phyloP scores from a whole-genome alignment of 2,329 filamentous ascomycete species.

The Cytospora chrysosperma region DNA sequence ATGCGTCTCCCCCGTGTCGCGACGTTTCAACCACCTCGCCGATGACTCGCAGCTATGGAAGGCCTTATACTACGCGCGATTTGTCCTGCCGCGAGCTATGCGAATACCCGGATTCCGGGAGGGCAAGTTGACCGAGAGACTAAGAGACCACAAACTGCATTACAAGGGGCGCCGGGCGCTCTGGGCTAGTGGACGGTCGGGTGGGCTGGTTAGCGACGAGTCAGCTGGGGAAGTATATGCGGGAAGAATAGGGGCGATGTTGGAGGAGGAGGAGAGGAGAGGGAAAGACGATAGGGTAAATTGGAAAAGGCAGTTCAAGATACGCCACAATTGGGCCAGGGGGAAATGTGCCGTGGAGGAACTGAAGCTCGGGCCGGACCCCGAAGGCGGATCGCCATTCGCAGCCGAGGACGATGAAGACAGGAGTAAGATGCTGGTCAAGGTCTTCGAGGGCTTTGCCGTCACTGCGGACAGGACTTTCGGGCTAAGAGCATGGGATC shows the following conservation, averaged over 20 bases:
- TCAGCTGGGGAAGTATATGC: background rate
- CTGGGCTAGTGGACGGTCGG: constrained; percentile 47
- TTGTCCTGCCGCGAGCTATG: constrained; percentile 77
- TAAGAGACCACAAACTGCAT: constrained; percentile 40
- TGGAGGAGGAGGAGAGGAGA: constrained; percentile 47
- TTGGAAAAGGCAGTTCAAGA: constrained; percentile 87
- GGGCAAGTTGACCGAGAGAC: constrained; percentile 31
- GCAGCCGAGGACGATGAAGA: constrained; percentile 20
- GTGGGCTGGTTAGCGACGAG: constrained; percentile 36
- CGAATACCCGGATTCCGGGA: constrained; percentile 66
- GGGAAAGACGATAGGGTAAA: constrained; percentile 46
- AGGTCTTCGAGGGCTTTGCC: constrained; percentile 73
- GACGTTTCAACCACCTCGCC: constrained; percentile 69
- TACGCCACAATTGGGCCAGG: constrained; percentile 86
- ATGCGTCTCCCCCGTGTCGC: constrained; percentile 64
- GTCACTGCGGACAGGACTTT: constrained; percentile 69
- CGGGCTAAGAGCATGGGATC: constrained; percentile 77
- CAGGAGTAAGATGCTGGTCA: constrained; percentile 66
- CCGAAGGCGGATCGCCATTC: background rate
- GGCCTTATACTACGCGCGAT: constrained; percentile 79
- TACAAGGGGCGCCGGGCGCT: constrained; percentile 45
- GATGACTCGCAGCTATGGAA: constrained; percentile 91
- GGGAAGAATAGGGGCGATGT: constrained; percentile 30
- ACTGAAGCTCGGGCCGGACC: constrained; percentile 47
- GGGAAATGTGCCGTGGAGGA: constrained; percentile 80